Percentiles rank a stretch among this genome's conserved stretches.
These are phyloP conservation scores for Oryza punctata DNA, from an alignment of 176 grass and related monocot genomes.

Conservation along the genomic window DNA sequence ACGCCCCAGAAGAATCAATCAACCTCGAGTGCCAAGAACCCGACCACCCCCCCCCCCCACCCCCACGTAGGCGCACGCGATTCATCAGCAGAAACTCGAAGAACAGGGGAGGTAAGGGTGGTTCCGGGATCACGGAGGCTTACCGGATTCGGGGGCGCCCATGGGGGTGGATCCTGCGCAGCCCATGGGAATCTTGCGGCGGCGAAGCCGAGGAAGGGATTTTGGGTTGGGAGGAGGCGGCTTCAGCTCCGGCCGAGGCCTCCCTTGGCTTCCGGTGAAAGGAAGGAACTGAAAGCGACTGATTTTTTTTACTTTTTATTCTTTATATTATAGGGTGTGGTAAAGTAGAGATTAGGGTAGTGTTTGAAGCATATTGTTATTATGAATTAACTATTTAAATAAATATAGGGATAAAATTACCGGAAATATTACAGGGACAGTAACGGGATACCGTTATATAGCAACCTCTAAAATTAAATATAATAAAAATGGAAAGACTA, in stretches of 20 bases:
- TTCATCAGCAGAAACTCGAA: slow-evolving; percentile 10
- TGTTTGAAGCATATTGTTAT: too few relatives aligned
- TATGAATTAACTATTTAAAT: too few relatives aligned
- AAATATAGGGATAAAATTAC: too few relatives aligned
- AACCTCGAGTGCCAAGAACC: background rate
- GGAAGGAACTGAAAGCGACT: slow-evolving; percentile 24
- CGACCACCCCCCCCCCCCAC: background rate
- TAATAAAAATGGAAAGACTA: too few relatives aligned
- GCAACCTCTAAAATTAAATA: too few relatives aligned
- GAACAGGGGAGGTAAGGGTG: background rate
- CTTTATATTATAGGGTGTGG: background rate
- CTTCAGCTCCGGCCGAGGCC: background rate
- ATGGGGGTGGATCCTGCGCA: slow-evolving; percentile 54
- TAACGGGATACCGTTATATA: too few relatives aligned
- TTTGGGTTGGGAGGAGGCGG: too few relatives aligned
- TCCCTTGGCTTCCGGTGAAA: slow-evolving; percentile 12
- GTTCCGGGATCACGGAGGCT: slow-evolving; percentile 15
- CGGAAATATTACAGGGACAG: too few relatives aligned
- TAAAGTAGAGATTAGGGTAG: too few relatives aligned
- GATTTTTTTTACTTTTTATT: background rate
- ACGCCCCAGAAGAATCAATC: background rate
- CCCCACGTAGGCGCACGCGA: background rate
- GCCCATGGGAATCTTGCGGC: slow-evolving; percentile 39
- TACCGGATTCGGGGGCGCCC: slow-evolving; percentile 32
- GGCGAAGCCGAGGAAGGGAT: slow-evolving; percentile 28